A percentile compares a stretch with the other conserved stretches of the same genome.
Conservation (phyloP, 805 yeast genomes). For the Spathaspora passalidarum region DNA sequence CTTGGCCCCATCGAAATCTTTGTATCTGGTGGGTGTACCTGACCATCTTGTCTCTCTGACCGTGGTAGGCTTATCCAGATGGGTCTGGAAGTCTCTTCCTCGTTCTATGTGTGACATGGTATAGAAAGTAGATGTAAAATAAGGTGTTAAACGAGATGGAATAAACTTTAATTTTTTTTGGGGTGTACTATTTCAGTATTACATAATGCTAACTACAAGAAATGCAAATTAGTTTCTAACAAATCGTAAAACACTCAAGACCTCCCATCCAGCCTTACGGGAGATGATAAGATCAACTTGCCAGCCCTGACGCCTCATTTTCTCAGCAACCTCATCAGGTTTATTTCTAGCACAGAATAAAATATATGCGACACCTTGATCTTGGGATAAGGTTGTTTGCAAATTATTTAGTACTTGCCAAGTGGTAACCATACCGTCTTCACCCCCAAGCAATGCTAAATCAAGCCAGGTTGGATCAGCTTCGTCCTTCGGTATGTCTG, state of each 20-base stretch:
- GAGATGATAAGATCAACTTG: constrained; percentile 47
- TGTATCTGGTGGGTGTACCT: constrained; percentile 27
- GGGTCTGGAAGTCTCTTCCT: constrained; percentile 4
- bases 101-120: constrained; percentile 2
- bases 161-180: background rate
- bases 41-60: constrained; percentile 28
- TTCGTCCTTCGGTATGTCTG: constrained; percentile 46
- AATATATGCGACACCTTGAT: constrained; percentile 76
- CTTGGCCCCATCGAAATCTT: constrained; percentile 17
- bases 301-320: constrained; percentile 55
- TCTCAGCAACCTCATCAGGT: constrained; percentile 57
- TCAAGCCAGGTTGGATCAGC: constrained; percentile 75
- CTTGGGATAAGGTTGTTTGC: constrained; percentile 45
- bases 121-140: background rate
- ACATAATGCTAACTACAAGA: background rate
- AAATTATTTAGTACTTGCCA: constrained; percentile 55
- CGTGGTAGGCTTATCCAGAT: background rate
- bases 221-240: background rate
- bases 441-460: constrained; percentile 86
- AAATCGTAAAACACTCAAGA: constrained; percentile 71
- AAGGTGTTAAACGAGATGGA: background rate
- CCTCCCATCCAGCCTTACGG: constrained; percentile 96
- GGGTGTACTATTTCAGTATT: background rate
- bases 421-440: constrained; percentile 87
- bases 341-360: constrained; percentile 89